Evolutionary conservation across 345 rosid species (phyloP).

Genomic region (Hirschfeldia incana): DNA sequence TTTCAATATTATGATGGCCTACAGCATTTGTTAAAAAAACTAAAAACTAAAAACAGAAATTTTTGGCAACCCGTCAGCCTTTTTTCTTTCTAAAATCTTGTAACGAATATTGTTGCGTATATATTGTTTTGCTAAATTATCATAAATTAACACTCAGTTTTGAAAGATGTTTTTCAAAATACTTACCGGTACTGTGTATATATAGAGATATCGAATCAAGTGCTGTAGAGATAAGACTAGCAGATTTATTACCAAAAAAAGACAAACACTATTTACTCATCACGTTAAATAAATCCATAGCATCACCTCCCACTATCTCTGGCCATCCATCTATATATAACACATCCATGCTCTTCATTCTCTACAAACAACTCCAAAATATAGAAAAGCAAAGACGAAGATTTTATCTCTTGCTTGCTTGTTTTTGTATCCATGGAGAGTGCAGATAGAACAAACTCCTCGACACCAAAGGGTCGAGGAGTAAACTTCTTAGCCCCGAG

Average conservation of each 20-base stretch:
- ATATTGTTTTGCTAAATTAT: too few relatives aligned
- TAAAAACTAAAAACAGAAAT: too few relatives aligned
- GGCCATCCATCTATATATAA: constrained; percentile 22
- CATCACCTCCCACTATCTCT: constrained; percentile 25
- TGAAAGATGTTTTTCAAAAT: neutral
- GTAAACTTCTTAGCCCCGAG: constrained; percentile 63
- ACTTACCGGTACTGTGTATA: neutral
- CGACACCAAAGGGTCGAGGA: constrained; percentile 1
- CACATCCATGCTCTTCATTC: constrained; percentile 21
- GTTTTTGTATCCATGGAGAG: constrained; percentile 21
- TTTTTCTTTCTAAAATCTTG: too few relatives aligned
- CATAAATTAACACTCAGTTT: neutral
- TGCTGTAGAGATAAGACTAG: constrained; percentile 21
- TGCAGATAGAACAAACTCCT: constrained; percentile 13
- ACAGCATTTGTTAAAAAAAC: too few relatives aligned
- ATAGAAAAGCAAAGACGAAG: neutral
- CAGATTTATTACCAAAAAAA: constrained; percentile 16
- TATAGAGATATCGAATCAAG: constrained; percentile 16
- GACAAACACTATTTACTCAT: constrained; percentile 12
- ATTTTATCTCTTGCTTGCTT: constrained; percentile 1
- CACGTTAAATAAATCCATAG: constrained; percentile 27
- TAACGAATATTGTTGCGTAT: too few relatives aligned
- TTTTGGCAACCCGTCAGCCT: too few relatives aligned
- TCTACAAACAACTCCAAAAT: neutral
- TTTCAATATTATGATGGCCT: too few relatives aligned